phyloP scores from a whole-genome alignment of 2,329 filamentous ascomycete species.

The Magnaporthiopsis incrustans region DNA sequence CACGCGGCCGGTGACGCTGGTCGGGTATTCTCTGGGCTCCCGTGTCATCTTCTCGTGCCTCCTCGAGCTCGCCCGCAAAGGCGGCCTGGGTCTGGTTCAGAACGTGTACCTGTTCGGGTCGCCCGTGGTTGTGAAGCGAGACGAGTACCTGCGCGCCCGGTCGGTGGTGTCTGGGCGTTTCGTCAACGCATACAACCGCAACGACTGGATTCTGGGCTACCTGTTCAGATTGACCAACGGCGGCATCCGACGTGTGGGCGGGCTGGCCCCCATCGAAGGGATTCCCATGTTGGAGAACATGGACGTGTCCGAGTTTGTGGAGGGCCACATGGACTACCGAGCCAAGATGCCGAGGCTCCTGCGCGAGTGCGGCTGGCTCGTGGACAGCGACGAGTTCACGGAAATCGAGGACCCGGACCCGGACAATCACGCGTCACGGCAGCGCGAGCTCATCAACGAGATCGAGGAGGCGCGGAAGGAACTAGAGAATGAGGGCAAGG shows the following conservation, averaged over 20 bases:
- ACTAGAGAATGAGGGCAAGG: constrained; percentile 70
- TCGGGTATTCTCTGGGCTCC: constrained; percentile 89
- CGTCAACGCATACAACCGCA: constrained; percentile 86
- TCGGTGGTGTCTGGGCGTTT: constrained; percentile 89
- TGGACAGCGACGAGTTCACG: constrained; percentile 87
- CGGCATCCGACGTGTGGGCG: constrained; percentile 82
- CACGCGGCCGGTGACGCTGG: constrained; percentile 81
- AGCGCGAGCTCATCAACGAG: constrained; percentile 90
- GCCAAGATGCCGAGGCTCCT: constrained; percentile 83
- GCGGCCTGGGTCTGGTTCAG: constrained; percentile 79
- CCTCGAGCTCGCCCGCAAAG: constrained; percentile 74
- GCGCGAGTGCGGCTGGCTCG: constrained; percentile 80
- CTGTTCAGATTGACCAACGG: constrained; percentile 91
- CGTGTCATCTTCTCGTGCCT: constrained; percentile 90
- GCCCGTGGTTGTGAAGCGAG: constrained; percentile 82
- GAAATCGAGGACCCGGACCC: constrained; percentile 98
- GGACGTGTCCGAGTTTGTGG: constrained; percentile 76
- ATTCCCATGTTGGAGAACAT: constrained; percentile 83
- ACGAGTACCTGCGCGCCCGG: constrained; percentile 75
- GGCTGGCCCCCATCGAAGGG: constrained; percentile 66
- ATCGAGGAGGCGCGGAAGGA: constrained; percentile 90
- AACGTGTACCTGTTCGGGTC: constrained; percentile 95
- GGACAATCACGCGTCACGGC: constrained; percentile 79
- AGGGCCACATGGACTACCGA: constrained; percentile 95
- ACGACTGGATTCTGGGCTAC: constrained; percentile 96